phyloP scores from a whole-genome alignment of 768 basidiomycete species.

The Termitomyces bulborhizus region DNA sequence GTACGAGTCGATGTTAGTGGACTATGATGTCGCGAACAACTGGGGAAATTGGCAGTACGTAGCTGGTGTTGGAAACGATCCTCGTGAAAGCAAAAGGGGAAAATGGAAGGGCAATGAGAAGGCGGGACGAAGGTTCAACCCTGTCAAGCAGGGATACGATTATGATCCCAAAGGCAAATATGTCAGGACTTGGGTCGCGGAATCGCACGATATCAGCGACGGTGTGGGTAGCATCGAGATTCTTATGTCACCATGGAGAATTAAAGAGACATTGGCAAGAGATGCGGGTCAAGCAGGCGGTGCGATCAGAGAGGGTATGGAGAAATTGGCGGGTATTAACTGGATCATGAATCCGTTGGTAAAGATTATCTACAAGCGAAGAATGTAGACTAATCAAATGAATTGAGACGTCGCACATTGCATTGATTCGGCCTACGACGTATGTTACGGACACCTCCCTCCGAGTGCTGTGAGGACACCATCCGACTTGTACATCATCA shows the following conservation, averaged over 20 bases:
- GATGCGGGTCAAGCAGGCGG: not conserved
- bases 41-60: conserved; percentile 4
- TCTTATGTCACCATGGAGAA: not conserved
- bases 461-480: too few relatives aligned
- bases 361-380: not conserved
- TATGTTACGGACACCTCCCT: not conserved
- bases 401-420: not conserved
- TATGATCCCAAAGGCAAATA: not conserved
- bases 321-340: not conserved
- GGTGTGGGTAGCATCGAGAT: not conserved
- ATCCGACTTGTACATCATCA: too few relatives aligned
- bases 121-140: not conserved
- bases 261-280: not conserved
- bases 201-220: not conserved
- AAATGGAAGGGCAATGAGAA: not conserved
- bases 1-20: conserved; percentile 4
- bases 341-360: not conserved
- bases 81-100: not conserved
- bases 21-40: conserved; percentile 2
- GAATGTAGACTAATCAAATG: not conserved
- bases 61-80: conserved; percentile 4
- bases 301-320: not conserved
- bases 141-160: not conserved
- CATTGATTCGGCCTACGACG: too few relatives aligned
- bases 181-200: not conserved